phyloP scores from a whole-genome alignment of 352 stramenopile genomes.

The Halophytophthora polymorphica region DNA sequence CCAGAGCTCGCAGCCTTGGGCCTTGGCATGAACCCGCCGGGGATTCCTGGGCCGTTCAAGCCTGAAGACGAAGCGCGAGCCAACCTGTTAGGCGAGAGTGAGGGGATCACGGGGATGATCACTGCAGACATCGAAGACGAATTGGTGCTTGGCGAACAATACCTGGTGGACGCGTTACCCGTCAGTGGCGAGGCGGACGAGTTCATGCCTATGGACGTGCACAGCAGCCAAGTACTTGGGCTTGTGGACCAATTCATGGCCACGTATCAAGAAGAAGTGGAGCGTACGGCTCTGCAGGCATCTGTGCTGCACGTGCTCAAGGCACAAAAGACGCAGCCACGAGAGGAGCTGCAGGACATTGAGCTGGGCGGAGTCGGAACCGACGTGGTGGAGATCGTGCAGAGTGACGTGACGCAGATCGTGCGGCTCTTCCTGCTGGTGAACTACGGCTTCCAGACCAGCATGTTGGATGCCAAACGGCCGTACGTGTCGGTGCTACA shows the following conservation, averaged over 20 bases:
- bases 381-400: slow-evolving; percentile 35
- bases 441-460: slow-evolving; percentile 56
- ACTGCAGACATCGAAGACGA: too few species aligned
- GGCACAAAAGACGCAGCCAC: slow-evolving; percentile 40
- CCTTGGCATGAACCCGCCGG: too few species aligned
- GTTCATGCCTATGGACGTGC: slow-evolving; percentile 20
- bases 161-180: too few species aligned
- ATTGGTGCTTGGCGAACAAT: too few species aligned
- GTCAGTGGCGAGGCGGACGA: slow-evolving; percentile 10
- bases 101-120: too few species aligned
- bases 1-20: too few species aligned
- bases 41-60: too few species aligned
- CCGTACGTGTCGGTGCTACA: slow-evolving; percentile 55
- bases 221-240: slow-evolving; percentile 20
- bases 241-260: slow-evolving; percentile 50
- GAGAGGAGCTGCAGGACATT: slow-evolving; percentile 39
- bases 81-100: too few species aligned
- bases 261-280: slow-evolving; percentile 48
- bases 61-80: too few species aligned
- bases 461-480: slow-evolving; percentile 47
- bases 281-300: slow-evolving; percentile 35
- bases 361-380: slow-evolving; percentile 30
- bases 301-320: slow-evolving; percentile 48
- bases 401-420: slow-evolving; percentile 39
- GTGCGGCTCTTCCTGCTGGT: slow-evolving; percentile 50